Evolutionary conservation across 441 rosid species (phyloP), one percentile per base, ranked within the genome.

Genomic region (Gossypium schwendimanii): DNA sequence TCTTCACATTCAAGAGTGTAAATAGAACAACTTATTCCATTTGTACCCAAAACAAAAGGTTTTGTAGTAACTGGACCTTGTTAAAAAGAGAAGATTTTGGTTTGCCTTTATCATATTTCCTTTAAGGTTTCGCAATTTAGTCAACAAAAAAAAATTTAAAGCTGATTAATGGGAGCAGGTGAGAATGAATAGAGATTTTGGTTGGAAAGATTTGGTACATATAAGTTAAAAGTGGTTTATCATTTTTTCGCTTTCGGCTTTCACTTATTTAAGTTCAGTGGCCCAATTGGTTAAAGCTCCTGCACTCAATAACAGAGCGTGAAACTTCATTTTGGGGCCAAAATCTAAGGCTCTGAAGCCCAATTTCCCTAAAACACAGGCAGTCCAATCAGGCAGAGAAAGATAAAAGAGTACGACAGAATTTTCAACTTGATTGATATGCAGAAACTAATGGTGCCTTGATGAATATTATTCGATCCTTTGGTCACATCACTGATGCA

Each of bases 101-200:
- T 33, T 33, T 28, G 7, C 8, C 11, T 55, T 8, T 49, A 24
- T 45, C 1, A 6, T 31, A n/a, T n/a, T 44, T 10, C 6, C 11
- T 64, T 21, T 49, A 47, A 41, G 31, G 49, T 6, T 12, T 20
- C 12, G 50, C 9, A 18, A 31, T 39, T 41, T 33, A 17, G 76
- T 77, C 76, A 59, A 72, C 71, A 68, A 59, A 12, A 69, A 49
- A 0, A 2, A 26, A 26, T 2, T 15, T 33, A 6, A 20, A 26
- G 52, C 54, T 47, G 60, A 6, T 15, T 23, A n/a, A 20, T 20
- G 72, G 61, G 72, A 67, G 76, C 79, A 47, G 79, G 81, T 77
- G 44, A 36, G 57, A 71, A 10, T 14, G 54, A 41, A 11, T 4
- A 39, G n/a, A 66, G 12, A 12, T 17, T 17, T 17, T 64, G 14